These are phyloP conservation scores for Starmerella apis DNA, from an alignment of 805 yeast species.

Conservation along the genomic window DNA sequence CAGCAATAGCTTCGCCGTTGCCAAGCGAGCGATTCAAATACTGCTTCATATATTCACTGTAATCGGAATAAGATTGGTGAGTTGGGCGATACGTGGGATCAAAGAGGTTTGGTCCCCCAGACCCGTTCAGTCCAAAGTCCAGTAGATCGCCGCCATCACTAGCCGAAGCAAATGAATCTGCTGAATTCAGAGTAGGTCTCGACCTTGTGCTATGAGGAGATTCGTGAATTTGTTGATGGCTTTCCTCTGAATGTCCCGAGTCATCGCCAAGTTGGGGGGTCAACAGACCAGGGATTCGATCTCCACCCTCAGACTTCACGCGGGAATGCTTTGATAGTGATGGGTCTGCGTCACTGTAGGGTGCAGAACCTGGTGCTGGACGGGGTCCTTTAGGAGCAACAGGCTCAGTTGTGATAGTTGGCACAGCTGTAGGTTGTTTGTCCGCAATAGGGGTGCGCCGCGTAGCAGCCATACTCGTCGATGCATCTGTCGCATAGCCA, in stretches of 20 bases:
- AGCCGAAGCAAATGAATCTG: constrained; percentile 27
- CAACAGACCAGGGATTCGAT: constrained; percentile 27
- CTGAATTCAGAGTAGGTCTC: constrained; percentile 17
- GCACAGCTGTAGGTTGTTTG: not conserved
- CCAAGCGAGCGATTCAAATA: constrained; percentile 17
- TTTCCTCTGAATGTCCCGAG: not conserved
- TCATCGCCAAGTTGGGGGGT: constrained; percentile 15
- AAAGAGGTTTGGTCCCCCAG: constrained; percentile 2
- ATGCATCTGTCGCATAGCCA: constrained; percentile 1
- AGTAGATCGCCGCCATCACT: constrained; percentile 14
- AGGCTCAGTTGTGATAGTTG: not conserved
- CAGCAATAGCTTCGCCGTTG: not conserved
- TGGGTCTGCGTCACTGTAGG: not conserved
- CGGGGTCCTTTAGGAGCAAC: constrained; percentile 1
- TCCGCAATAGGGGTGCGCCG: not conserved
- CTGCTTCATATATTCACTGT: constrained; percentile 27
- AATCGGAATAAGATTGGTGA: constrained; percentile 26
- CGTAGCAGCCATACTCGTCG: not conserved
- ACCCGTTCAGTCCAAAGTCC: not conserved
- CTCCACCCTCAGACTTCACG: constrained; percentile 30
- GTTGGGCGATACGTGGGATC: constrained; percentile 18
- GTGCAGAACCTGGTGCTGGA: not conserved
- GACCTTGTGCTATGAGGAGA: constrained; percentile 14
- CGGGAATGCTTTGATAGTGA: constrained; percentile 18
- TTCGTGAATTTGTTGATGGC: not conserved